Evolutionary conservation across 2,329 filamentous ascomycete species (phyloP).

Genomic region (Thelonectria olida): DNA sequence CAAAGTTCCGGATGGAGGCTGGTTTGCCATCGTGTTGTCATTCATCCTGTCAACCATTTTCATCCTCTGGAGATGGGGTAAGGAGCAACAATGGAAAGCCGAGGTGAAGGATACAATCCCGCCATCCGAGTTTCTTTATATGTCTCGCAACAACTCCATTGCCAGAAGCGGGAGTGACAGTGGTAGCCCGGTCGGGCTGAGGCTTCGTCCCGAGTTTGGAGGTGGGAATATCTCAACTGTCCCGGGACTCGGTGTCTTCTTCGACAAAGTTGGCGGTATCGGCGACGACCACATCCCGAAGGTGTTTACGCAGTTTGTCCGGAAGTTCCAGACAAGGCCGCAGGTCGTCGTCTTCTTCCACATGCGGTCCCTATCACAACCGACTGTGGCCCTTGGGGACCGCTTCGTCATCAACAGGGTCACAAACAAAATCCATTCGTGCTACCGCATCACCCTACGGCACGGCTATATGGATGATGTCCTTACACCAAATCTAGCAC

Average conservation of each 20-base stretch:
- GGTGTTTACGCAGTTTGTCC: constrained; percentile 74
- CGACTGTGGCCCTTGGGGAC: constrained; percentile 60
- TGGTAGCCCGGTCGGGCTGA: constrained; percentile 32
- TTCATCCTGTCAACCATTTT: constrained; percentile 71
- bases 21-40: constrained; percentile 78
- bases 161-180: constrained; percentile 25
- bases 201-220: constrained; percentile 51
- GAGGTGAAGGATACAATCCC: constrained; percentile 70
- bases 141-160: constrained; percentile 38
- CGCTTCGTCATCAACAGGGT: constrained; percentile 57
- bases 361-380: constrained; percentile 69
- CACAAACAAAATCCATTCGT: constrained; percentile 61
- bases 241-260: constrained; percentile 75
- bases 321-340: constrained; percentile 73
- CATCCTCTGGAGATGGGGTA: constrained; percentile 81
- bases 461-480: constrained; percentile 80
- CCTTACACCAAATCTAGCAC: constrained; percentile 69
- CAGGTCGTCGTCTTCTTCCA: constrained; percentile 81
- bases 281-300: constrained; percentile 55
- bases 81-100: constrained; percentile 79
- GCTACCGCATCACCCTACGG: constrained; percentile 74
- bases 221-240: constrained; percentile 56
- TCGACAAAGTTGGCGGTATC: constrained; percentile 77
- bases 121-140: constrained; percentile 49
- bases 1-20: constrained; percentile 80